These are phyloP conservation scores for Ceriops zippeliana DNA, from an alignment of 345 rosid species.

Conservation along the genomic window DNA sequence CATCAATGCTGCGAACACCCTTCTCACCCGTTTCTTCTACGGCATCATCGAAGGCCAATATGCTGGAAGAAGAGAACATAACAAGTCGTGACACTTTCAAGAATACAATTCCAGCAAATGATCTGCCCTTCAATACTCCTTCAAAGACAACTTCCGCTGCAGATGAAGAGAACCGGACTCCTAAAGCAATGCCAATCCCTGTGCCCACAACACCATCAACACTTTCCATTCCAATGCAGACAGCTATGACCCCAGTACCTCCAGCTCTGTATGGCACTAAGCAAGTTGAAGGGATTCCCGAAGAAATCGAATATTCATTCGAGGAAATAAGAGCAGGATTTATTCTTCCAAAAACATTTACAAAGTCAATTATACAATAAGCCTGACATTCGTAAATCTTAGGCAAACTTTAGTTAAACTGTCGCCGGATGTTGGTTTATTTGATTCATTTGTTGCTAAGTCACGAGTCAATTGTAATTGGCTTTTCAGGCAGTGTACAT, in stretches of 20 bases:
- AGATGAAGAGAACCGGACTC: conserved; percentile 38
- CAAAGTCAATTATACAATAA: conserved; percentile 25
- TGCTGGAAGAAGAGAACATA: conserved; percentile 26
- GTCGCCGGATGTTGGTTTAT: not conserved
- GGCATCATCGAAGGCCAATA: conserved; percentile 41
- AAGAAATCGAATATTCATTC: conserved; percentile 37
- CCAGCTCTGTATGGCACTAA: conserved; percentile 26
- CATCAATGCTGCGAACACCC: conserved; percentile 73
- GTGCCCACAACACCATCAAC: conserved; percentile 49
- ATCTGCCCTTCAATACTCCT: conserved; percentile 41
- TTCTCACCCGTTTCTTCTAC: conserved; percentile 73
- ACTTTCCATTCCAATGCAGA: conserved; percentile 48
- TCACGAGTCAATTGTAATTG: conserved; percentile 53
- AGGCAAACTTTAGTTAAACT: not conserved
- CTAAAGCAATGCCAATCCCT: conserved; percentile 26
- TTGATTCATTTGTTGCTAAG: not conserved
- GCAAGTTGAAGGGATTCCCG: conserved; percentile 13
- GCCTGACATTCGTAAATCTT: conserved; percentile 2
- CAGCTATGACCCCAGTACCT: conserved; percentile 53
- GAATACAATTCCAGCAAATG: conserved; percentile 20
- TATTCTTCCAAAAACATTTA: conserved; percentile 17
- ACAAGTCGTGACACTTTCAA: conserved; percentile 23
- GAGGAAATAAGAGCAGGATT: conserved; percentile 48
- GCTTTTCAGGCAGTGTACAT: conserved; percentile 25
- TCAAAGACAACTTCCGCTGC: conserved; percentile 13